Percentiles rank a stretch among this genome's conserved stretches.
These are phyloP conservation scores for Yamadazyma akitaensis DNA, from an alignment of 805 yeast species.

Conservation along the genomic window DNA sequence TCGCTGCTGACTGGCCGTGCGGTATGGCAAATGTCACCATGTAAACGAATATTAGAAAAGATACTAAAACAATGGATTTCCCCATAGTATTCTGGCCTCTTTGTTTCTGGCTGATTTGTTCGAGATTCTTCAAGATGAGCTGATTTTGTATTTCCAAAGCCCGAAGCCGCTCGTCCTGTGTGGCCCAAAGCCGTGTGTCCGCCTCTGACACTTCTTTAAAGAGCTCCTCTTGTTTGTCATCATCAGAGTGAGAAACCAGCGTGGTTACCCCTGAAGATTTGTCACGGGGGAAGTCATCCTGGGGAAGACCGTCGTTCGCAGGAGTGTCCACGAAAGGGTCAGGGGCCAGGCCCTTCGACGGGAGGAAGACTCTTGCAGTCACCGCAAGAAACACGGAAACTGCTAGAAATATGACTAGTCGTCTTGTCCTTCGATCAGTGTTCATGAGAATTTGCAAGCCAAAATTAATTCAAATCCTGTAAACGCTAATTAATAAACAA, in stretches of 20 bases:
- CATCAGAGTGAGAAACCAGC: conserved; percentile 42
- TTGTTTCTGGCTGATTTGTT: conserved; percentile 46
- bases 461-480: neutral
- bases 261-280: no score
- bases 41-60: no score
- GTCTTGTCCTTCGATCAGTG: conserved; percentile 8
- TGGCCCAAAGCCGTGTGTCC: conserved; percentile 53
- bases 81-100: no score
- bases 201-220: conserved; percentile 57
- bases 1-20: no score
- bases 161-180: conserved; percentile 61
- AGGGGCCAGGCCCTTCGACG: conserved; percentile 28
- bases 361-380: conserved; percentile 24
- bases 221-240: conserved; percentile 49
- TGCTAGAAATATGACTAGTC: conserved; percentile 22
- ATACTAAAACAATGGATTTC: no score
- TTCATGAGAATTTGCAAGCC: conserved; percentile 6
- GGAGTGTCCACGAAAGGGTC: conserved; percentile 36
- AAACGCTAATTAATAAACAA: no score
- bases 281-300: no score
- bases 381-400: conserved; percentile 20
- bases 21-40: no score
- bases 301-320: no score
- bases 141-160: conserved; percentile 54
- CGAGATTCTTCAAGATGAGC: conserved; percentile 60